Percentiles rank a stretch among this genome's conserved stretches.
These are phyloP conservation scores for Pharus latifolius DNA, from an alignment of 176 grass and related monocot species.

Conservation along the genomic window DNA sequence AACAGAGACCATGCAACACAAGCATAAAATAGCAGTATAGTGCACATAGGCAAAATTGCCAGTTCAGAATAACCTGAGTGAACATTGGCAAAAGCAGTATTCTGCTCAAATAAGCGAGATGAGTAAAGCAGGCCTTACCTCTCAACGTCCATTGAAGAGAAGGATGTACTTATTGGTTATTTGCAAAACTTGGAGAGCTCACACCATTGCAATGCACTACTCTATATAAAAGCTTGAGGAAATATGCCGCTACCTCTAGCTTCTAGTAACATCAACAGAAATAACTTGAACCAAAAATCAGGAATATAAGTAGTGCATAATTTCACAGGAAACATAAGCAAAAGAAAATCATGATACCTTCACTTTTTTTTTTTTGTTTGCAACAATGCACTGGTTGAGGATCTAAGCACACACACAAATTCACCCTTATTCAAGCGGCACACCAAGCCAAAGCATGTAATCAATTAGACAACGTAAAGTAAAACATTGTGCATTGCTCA, in stretches of 20 bases:
- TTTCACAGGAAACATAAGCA: conserved; percentile 20
- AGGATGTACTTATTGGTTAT: conserved; percentile 39
- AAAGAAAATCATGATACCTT: conserved; percentile 46
- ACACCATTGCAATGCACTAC: conserved; percentile 48
- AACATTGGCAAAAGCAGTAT: conserved; percentile 3
- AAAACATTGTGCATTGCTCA: conserved; percentile 38
- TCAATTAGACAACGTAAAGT: conserved; percentile 41
- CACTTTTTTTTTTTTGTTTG: conserved; percentile 39
- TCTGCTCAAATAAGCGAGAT: conserved; percentile 13
- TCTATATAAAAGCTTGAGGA: conserved; percentile 44
- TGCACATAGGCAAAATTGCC: conserved; percentile 10
- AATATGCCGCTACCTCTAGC: conserved; percentile 31
- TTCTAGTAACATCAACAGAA: conserved; percentile 16
- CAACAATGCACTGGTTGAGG: conserved; percentile 50
- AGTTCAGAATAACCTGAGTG: not conserved
- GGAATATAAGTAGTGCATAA: too few relatives aligned
- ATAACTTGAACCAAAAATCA: conserved; percentile 12
- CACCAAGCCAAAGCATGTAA: conserved; percentile 30
- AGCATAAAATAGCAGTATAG: not conserved
- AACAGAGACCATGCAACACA: conserved; percentile 2
- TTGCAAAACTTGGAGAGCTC: conserved; percentile 46
- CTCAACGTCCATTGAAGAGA: conserved; percentile 2
- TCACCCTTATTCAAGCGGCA: conserved; percentile 40
- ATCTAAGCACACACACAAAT: conserved; percentile 52
- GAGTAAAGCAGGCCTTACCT: conserved; percentile 38